These are phyloP conservation scores for Oxyria digyna DNA, from an alignment of 148 eudicot genomes.

Conservation along the genomic window DNA sequence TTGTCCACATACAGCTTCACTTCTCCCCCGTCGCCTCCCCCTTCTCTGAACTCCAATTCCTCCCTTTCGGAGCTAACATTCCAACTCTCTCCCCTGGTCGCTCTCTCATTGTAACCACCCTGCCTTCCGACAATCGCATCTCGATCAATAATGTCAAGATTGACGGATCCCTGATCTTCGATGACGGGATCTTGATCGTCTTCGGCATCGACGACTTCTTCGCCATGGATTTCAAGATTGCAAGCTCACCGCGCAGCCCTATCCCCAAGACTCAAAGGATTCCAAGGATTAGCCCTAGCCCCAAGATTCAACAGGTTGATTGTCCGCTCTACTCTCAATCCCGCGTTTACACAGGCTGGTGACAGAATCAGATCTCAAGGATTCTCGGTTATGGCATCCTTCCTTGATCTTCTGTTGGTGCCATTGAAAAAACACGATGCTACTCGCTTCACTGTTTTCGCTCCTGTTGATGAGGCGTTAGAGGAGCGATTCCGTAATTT, in stretches of 20 bases:
- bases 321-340: slow-evolving; percentile 7
- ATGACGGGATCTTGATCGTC: slow-evolving; percentile 39
- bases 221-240: background rate
- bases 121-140: slow-evolving; percentile 9
- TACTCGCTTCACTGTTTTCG: slow-evolving; percentile 33
- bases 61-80: slow-evolving; percentile 32
- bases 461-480: slow-evolving; percentile 36
- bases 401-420: slow-evolving; percentile 50
- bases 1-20: slow-evolving; percentile 50
- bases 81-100: slow-evolving; percentile 32
- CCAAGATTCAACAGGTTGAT: background rate
- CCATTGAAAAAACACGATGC: slow-evolving; percentile 8
- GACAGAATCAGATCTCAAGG: slow-evolving; percentile 32
- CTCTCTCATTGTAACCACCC: slow-evolving; percentile 32
- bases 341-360: slow-evolving; percentile 22
- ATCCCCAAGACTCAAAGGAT: background rate
- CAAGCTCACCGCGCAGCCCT: no score
- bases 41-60: slow-evolving; percentile 33
- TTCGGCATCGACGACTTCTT: slow-evolving; percentile 38
- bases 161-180: slow-evolving; percentile 27
- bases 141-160: slow-evolving; percentile 38
- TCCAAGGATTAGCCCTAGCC: background rate
- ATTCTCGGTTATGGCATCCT: slow-evolving; percentile 45
- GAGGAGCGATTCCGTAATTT: slow-evolving; percentile 24
- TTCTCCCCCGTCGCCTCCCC: slow-evolving; percentile 44